Evolutionary conservation across 345 rosid genomes (phyloP).

Genomic region (Rhodamnia rubescens): DNA sequence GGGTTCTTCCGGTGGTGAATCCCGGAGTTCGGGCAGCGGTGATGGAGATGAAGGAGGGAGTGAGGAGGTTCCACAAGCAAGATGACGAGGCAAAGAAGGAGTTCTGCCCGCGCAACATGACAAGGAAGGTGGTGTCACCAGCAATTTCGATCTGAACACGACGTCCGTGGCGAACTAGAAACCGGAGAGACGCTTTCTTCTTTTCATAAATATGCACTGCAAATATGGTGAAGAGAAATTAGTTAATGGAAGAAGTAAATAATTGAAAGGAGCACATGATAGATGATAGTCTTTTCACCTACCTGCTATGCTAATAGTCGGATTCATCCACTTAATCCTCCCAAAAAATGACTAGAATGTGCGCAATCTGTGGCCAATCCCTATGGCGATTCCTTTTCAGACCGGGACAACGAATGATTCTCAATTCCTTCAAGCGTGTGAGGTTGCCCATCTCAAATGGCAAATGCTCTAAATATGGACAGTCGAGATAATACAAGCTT

Average conservation of each 20-base stretch:
- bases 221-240: too few species aligned
- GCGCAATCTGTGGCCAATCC: background rate
- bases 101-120: constrained; percentile 3
- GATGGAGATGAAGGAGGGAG: constrained; percentile 14
- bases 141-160: background rate
- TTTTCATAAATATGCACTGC: too few species aligned
- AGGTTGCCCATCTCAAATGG: rapidly evolving
- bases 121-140: constrained; percentile 9
- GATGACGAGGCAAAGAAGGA: constrained; percentile 13
- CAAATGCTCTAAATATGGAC: rapidly evolving
- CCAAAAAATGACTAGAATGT: background rate
- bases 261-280: too few species aligned
- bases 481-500: rapidly evolving
- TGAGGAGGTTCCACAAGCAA: constrained; percentile 22
- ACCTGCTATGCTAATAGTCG: too few species aligned
- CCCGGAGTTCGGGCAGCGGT: constrained; percentile 14
- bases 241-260: too few species aligned
- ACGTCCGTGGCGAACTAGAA: too few species aligned
- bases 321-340: too few species aligned
- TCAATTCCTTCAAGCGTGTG: background rate
- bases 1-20: constrained; percentile 35
- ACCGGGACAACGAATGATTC: rapidly evolving
- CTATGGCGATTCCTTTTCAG: rapidly evolving
- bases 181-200: too few species aligned
- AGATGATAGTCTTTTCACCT: too few species aligned